A percentile compares a stretch with the other conserved stretches of the same genome.
Conservation (phyloP, 2,329 filamentous ascomycete genomes). For the Diaporthe vaccinii region DNA sequence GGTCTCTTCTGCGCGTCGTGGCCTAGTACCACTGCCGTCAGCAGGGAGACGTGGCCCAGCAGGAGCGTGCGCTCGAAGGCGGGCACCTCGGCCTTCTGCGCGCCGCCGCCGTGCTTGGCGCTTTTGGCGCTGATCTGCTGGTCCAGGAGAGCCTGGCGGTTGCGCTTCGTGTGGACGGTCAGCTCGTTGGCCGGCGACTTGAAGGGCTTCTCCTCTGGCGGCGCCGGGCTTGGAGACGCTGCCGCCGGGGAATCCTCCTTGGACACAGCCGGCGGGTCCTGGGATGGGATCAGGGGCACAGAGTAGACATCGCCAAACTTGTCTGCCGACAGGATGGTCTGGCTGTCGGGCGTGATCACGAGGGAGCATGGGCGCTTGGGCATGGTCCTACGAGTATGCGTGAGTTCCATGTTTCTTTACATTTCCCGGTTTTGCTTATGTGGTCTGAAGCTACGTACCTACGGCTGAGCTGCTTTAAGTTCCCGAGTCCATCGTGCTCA, state of each 20-base stretch:
- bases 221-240: conserved; percentile 35
- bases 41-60: conserved; percentile 94
- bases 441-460: conserved; percentile 64
- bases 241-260: conserved; percentile 44
- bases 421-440: neutral
- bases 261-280: conserved; percentile 31
- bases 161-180: conserved; percentile 75
- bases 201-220: conserved; percentile 50
- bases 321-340: conserved; percentile 85
- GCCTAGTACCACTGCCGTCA: conserved; percentile 79
- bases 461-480: conserved; percentile 76
- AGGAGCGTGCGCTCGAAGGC: conserved; percentile 82
- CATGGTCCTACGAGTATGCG: conserved; percentile 72
- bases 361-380: conserved; percentile 90
- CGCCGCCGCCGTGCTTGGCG: conserved; percentile 36
- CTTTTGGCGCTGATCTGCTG: conserved; percentile 63
- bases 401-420: conserved; percentile 11
- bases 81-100: conserved; percentile 52
- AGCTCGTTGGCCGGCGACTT: conserved; percentile 68
- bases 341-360: conserved; percentile 75
- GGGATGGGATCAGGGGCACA: conserved; percentile 74
- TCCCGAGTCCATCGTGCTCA: conserved; percentile 71
- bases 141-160: conserved; percentile 70
- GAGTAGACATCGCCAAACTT: conserved; percentile 98
- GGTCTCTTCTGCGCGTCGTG: conserved; percentile 55